Evolutionary conservation across 2,329 filamentous ascomycete species (phyloP).

Genomic region (Trichophyton verrucosum): DNA sequence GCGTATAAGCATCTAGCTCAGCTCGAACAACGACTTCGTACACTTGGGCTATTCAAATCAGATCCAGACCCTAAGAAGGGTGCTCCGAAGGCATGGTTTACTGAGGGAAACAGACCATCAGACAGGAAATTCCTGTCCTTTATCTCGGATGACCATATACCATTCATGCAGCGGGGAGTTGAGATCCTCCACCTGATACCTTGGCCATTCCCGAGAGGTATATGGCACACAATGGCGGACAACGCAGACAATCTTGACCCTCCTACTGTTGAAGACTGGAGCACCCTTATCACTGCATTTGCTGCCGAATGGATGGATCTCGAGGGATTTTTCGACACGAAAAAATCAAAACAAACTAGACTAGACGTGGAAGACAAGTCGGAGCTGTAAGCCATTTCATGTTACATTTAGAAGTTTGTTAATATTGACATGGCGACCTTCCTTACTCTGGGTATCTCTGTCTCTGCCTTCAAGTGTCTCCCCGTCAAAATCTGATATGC

Average conservation of each 20-base stretch:
- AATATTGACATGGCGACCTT: background rate
- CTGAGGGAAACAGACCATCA: constrained; percentile 46
- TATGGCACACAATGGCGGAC: constrained; percentile 81
- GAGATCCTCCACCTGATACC: constrained; percentile 78
- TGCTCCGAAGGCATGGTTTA: constrained; percentile 47
- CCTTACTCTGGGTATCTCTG: background rate
- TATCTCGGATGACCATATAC: constrained; percentile 79
- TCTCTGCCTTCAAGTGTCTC: background rate
- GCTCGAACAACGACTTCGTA: constrained; percentile 61
- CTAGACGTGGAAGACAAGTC: constrained; percentile 21
- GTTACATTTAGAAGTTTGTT: background rate
- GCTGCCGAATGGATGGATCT: constrained; percentile 87
- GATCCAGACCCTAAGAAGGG: constrained; percentile 29
- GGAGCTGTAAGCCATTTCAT: constrained; percentile 28
- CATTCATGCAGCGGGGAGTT: constrained; percentile 77
- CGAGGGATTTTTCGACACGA: constrained; percentile 39
- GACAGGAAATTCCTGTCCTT: constrained; percentile 37
- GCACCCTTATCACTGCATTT: constrained; percentile 70
- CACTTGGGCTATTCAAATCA: constrained; percentile 54
- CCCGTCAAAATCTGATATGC: background rate
- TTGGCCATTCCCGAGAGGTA: constrained; percentile 35
- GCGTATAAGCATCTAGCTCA: constrained; percentile 66
- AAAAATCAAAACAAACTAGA: constrained; percentile 7
- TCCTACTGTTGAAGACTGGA: constrained; percentile 74
- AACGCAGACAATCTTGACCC: constrained; percentile 74